Percentiles rank a stretch among this genome's conserved stretches.
These are phyloP conservation scores for Pinus taeda DNA, from an alignment of 75 land plant species.

Conservation along the genomic window DNA sequence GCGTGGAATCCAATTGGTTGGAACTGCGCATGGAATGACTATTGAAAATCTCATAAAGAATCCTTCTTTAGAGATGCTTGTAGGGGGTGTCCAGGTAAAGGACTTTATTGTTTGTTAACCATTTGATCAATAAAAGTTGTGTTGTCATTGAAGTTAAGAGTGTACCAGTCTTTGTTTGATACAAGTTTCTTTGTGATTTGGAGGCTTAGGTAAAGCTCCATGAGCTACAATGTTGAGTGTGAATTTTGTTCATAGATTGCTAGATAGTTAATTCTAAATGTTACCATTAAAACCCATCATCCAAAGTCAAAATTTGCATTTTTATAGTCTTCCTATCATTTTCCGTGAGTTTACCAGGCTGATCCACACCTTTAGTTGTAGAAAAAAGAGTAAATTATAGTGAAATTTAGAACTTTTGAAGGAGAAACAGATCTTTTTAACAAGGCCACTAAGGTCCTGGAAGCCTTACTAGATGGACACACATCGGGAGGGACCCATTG, in stretches of 20 bases:
- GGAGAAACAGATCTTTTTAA: no score
- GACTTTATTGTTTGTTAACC: background rate
- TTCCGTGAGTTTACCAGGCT: no score
- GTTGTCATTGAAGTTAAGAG: background rate
- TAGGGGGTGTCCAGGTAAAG: constrained; percentile 94
- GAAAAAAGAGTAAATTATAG: no score
- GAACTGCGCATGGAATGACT: constrained; percentile 93
- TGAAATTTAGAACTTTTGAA: no score
- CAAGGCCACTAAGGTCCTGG: no score
- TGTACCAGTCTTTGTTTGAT: background rate
- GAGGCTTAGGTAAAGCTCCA: background rate
- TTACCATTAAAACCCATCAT: no score
- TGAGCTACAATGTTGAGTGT: background rate
- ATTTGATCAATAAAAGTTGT: no score
- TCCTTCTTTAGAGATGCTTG: constrained; percentile 83
- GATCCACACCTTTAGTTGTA: no score
- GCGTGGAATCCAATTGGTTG: constrained; percentile 96
- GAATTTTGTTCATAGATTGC: background rate
- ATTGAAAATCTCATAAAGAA: constrained; percentile 91
- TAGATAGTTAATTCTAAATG: background rate
- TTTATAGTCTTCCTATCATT: no score
- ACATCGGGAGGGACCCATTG: no score
- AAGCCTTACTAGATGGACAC: no score
- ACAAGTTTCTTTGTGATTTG: background rate
- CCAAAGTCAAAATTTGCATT: no score